phyloP scores from a whole-genome alignment of 2,329 filamentous ascomycete genomes.

The Bipolaris victoriae region DNA sequence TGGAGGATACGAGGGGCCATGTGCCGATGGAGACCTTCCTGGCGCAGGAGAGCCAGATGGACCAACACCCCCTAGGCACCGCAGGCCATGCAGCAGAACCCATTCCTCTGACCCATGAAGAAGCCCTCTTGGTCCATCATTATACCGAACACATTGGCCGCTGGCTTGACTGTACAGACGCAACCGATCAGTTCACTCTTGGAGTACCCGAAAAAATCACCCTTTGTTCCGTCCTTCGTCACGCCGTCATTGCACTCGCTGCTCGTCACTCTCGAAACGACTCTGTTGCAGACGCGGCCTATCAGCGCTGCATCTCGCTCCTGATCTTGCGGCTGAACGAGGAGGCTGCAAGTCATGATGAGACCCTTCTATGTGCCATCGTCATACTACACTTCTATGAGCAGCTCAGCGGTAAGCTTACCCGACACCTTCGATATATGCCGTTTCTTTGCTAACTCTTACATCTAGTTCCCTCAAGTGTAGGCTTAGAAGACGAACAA shows the following conservation, averaged over 20 bases:
- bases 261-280: constrained; percentile 35
- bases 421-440: neutral
- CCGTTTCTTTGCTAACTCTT: constrained; percentile 8
- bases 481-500: constrained; percentile 38
- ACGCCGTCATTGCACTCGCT: constrained; percentile 39
- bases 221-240: constrained; percentile 35
- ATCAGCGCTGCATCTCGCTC: constrained; percentile 39
- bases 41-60: constrained; percentile 1
- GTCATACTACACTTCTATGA: constrained; percentile 44
- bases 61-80: neutral
- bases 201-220: constrained; percentile 37
- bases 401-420: constrained; percentile 35
- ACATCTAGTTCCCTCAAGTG: constrained; percentile 27
- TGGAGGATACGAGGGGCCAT: constrained; percentile 9
- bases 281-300: constrained; percentile 28
- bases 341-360: constrained; percentile 35
- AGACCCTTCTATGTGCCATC: constrained; percentile 39
- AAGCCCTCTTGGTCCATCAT: constrained; percentile 38
- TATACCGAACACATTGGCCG: constrained; percentile 40
- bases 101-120: constrained; percentile 26
- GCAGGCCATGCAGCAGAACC: constrained; percentile 11
- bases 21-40: constrained; percentile 23
- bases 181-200: constrained; percentile 40
- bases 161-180: constrained; percentile 43
- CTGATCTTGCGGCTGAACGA: constrained; percentile 39